phyloP scores from a whole-genome alignment of 2,329 filamentous ascomycete species.

The Furcasterigmium sp. region DNA sequence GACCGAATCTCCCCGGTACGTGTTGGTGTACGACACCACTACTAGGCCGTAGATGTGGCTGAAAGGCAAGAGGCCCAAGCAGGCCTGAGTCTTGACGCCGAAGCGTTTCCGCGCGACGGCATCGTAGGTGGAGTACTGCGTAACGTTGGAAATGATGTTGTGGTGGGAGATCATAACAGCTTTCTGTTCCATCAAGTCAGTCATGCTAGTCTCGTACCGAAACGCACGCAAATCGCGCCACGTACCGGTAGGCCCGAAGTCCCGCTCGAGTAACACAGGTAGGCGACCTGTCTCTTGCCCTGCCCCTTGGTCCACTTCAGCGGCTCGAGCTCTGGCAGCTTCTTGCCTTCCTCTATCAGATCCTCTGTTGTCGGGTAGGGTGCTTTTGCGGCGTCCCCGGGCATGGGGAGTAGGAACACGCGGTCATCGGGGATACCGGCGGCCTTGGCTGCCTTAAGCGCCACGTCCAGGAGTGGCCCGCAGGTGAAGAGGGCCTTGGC shows the following conservation, averaged over 20 bases:
- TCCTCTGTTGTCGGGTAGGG: constrained; percentile 62
- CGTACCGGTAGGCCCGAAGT: constrained; percentile 71
- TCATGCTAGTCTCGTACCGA: background rate
- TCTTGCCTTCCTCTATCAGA: constrained; percentile 55
- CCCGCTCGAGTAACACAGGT: constrained; percentile 75
- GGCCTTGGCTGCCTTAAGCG: constrained; percentile 56
- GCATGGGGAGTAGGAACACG: constrained; percentile 65
- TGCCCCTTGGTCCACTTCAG: constrained; percentile 60
- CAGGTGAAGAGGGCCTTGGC: constrained; percentile 70
- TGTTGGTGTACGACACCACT: constrained; percentile 59
- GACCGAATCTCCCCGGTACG: constrained; percentile 68
- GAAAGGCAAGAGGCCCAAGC: constrained; percentile 68
- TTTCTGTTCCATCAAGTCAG: constrained; percentile 45
- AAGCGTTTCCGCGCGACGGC: constrained; percentile 27
- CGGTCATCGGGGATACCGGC: constrained; percentile 55
- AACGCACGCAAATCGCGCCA: no score
- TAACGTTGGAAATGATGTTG: constrained; percentile 72
- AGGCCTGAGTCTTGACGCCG: constrained; percentile 34
- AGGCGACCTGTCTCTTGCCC: constrained; percentile 63
- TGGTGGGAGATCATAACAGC: constrained; percentile 77
- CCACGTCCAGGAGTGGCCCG: constrained; percentile 53
- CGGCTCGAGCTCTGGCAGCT: constrained; percentile 46
- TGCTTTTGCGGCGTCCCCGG: constrained; percentile 44
- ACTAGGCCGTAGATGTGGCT: constrained; percentile 80
- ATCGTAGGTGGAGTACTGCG: constrained; percentile 53